Percentiles rank a stretch among this genome's conserved stretches.
phyloP scores from a whole-genome alignment of 345 rosid genomes.

The Litchi chinensis region DNA sequence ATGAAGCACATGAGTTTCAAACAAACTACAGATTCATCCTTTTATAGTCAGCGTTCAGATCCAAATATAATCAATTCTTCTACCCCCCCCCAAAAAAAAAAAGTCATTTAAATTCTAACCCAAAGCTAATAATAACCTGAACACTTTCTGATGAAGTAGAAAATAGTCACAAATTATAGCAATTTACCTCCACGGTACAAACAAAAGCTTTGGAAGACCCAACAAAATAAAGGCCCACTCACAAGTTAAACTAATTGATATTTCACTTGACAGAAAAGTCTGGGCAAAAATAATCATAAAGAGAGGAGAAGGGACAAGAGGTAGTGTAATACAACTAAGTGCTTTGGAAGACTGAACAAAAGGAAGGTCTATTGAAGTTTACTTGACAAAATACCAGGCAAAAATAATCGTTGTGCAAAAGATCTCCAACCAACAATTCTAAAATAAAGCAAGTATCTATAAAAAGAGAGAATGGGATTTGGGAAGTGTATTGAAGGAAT shows the following conservation, averaged over 20 bases:
- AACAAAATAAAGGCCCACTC: not conserved
- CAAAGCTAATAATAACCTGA: slow-evolving; percentile 1
- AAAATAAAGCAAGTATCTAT: not conserved
- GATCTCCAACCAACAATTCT: not conserved
- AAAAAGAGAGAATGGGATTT: not conserved
- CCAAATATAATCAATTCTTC: not conserved
- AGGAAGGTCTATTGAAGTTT: not conserved
- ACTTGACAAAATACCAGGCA: not conserved
- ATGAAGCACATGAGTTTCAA: not conserved
- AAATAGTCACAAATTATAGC: not conserved
- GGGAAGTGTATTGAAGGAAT: not conserved
- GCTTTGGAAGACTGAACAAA: not conserved
- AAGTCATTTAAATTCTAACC: not conserved
- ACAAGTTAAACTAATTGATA: not conserved
- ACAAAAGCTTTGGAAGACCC: not conserved
- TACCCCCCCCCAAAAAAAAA: not conserved
- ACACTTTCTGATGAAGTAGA: not conserved
- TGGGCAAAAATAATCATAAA: not conserved
- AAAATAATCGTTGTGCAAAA: not conserved
- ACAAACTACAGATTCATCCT: slow-evolving; percentile 8
- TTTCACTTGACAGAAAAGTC: not conserved
- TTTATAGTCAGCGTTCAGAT: not conserved
- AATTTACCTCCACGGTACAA: not conserved
- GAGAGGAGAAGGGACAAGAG: not conserved
- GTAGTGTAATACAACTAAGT: not conserved